Base-by-base conservation (phyloP, 441 rosid genomes). In the Hypseocharis bilobata region DNA sequence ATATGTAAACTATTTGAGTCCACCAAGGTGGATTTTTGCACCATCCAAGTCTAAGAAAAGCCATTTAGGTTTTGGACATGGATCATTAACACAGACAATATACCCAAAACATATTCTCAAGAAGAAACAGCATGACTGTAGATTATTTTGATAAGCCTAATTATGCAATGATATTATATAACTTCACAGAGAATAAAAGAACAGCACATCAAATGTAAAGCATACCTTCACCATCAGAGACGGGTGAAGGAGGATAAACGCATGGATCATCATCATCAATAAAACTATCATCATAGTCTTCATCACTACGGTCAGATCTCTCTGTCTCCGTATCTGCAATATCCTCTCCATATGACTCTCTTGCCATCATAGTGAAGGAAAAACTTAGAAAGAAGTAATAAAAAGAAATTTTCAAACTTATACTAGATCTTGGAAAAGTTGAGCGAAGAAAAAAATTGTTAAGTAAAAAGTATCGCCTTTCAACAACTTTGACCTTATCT, bases 301-400 rank as follows among this genome's bases (percentile, higher is more conserved):
- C 91, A 62, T 72, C 82, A 0, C 73, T 70, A 30, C 17, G 54
- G 30, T 60, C 63, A 34, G 83, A 84, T 76, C 72, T 76, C 68
- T 89, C 91, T n/a, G 82, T 55, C 62, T 86, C 93, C 38, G 91
- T 73, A 52, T 76, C 83, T 2, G 64, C 83, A 77, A 92, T 84
- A 67, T 91, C 96, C 78, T 83, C 96, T 51, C 97, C 96, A 55
- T 56, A 84, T 0, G 95, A 84, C 76, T 89, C 95, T 71, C 98
- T 92, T 30, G 42, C 0, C 3, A 54, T 55, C 42, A 30, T 63
- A 25, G 71, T 75, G 8, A 68, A 78, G 74, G 84, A 65, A 51
- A 74, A 73, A 73, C 20, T 51, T 19, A 67, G 38, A 75, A 22
- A 47, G 8, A 16, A 47, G 22, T 47, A 47, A 2, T 7, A 8